phyloP scores from a whole-genome alignment of 805 yeast species.

The Myxozyma mucilagina region DNA sequence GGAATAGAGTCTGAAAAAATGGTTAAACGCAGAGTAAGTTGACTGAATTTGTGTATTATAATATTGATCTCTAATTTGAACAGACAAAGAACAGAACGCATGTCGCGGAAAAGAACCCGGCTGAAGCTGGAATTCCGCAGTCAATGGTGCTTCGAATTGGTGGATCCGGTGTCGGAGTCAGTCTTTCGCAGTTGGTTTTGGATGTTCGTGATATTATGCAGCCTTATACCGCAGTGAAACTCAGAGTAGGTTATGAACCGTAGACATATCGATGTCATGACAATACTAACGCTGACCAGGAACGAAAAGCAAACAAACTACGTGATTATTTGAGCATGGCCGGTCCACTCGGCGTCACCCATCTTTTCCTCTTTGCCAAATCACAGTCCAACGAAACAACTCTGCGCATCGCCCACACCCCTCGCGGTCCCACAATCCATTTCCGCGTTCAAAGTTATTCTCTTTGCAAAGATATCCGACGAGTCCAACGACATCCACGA shows the following conservation, averaged over 20 bases:
- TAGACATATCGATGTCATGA: not conserved
- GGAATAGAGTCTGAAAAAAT: constrained; percentile 35
- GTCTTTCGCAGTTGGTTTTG: constrained; percentile 77
- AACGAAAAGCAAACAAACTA: constrained; percentile 80
- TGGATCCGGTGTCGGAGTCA: constrained; percentile 68
- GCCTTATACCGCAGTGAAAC: constrained; percentile 90
- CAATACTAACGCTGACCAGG: constrained; percentile 39
- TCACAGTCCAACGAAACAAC: constrained; percentile 75
- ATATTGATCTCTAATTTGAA: not conserved
- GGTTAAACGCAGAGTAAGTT: constrained; percentile 56
- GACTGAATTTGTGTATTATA: too few species aligned
- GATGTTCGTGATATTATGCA: constrained; percentile 91
- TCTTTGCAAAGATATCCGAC: constrained; percentile 74
- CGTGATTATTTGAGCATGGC: constrained; percentile 98
- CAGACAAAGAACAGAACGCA: constrained; percentile 85
- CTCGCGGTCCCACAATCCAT: constrained; percentile 91
- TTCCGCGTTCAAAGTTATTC: constrained; percentile 78
- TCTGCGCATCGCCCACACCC: constrained; percentile 80
- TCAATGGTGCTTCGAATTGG: constrained; percentile 95
- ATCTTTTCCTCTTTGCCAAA: constrained; percentile 83
- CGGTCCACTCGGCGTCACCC: constrained; percentile 92
- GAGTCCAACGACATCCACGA: constrained; percentile 73
- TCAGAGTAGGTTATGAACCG: constrained; percentile 43
- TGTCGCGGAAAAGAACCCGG: constrained; percentile 56
- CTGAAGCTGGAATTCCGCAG: constrained; percentile 75